Evolutionary conservation across 805 yeast species (phyloP).

Genomic region (Zygotorulaspora chibaensis): DNA sequence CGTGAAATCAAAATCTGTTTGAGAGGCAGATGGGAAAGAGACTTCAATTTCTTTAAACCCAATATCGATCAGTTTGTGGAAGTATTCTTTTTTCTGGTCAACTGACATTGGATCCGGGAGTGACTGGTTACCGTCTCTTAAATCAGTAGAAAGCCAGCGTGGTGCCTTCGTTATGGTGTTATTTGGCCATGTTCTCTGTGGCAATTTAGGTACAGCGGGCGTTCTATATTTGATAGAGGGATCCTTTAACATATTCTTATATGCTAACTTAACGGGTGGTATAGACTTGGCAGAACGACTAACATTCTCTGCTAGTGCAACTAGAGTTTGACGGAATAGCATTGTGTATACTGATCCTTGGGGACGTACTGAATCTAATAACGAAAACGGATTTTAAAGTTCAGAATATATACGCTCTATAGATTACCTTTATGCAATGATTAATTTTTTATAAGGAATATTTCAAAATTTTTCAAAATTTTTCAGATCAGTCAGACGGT

Average conservation of each 20-base stretch:
- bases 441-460: not conserved
- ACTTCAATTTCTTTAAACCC: slow-evolving; percentile 83
- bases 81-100: slow-evolving; percentile 67
- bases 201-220: slow-evolving; percentile 50
- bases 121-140: slow-evolving; percentile 79
- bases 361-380: not conserved
- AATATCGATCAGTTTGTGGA: slow-evolving; percentile 63
- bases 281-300: slow-evolving; percentile 21
- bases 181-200: slow-evolving; percentile 69
- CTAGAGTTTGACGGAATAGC: slow-evolving; percentile 17
- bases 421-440: too few species aligned
- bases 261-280: slow-evolving; percentile 34
- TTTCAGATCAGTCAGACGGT: not conserved
- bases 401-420: too few species aligned
- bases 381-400: not conserved
- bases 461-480: not conserved
- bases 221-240: slow-evolving; percentile 62
- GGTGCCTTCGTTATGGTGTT: slow-evolving; percentile 66
- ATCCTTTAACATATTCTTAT: slow-evolving; percentile 59
- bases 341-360: slow-evolving; percentile 1
- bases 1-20: slow-evolving; percentile 78
- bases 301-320: slow-evolving; percentile 20
- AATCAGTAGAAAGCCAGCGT: slow-evolving; percentile 75
- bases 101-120: slow-evolving; percentile 80
- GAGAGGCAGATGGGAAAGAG: slow-evolving; percentile 76